Evolutionary conservation across 495 filamentous ascomycete genomes (phyloP).

Genomic region (Baudoinia panamericana): DNA sequence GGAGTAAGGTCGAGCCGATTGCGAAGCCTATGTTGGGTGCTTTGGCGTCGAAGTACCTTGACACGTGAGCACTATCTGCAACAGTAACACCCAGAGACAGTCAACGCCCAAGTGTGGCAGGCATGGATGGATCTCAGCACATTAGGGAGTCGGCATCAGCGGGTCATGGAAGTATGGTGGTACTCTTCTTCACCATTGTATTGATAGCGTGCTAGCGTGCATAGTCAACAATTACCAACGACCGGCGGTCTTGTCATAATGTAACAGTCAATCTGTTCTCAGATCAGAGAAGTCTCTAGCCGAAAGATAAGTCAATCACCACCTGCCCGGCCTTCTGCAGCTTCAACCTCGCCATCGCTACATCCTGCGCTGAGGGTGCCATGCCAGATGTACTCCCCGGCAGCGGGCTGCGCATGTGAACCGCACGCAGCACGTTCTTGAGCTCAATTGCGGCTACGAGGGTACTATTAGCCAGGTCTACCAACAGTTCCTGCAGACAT

Average conservation of each 20-base stretch:
- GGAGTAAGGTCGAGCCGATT: conserved; percentile 15
- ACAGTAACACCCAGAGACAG: too few relatives aligned
- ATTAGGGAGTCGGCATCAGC: too few relatives aligned
- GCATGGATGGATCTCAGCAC: too few relatives aligned
- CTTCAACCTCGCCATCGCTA: conserved; percentile 3
- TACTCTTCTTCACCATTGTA: too few relatives aligned
- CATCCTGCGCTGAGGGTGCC: conserved; percentile 1
- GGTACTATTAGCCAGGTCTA: conserved; percentile 12
- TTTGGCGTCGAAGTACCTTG: conserved; percentile 17
- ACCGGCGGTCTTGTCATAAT: too few relatives aligned
- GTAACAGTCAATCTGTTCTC: too few relatives aligned
- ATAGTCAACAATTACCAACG: too few relatives aligned
- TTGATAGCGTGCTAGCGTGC: too few relatives aligned
- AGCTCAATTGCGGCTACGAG: conserved; percentile 5
- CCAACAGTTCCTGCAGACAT: conserved; percentile 14
- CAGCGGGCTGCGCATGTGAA: neutral
- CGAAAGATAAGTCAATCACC: conserved; percentile 6
- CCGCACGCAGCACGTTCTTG: conserved; percentile 5
- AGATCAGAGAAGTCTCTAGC: too few relatives aligned
- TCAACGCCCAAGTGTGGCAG: too few relatives aligned
- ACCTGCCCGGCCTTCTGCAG: conserved; percentile 5
- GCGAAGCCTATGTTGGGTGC: conserved; percentile 18
- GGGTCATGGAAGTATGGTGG: too few relatives aligned
- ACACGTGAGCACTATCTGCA: too few relatives aligned
- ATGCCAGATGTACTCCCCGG: neutral